Conservation (phyloP, 2,329 filamentous ascomycete genomes). For the Curvularia sp. region DNA sequence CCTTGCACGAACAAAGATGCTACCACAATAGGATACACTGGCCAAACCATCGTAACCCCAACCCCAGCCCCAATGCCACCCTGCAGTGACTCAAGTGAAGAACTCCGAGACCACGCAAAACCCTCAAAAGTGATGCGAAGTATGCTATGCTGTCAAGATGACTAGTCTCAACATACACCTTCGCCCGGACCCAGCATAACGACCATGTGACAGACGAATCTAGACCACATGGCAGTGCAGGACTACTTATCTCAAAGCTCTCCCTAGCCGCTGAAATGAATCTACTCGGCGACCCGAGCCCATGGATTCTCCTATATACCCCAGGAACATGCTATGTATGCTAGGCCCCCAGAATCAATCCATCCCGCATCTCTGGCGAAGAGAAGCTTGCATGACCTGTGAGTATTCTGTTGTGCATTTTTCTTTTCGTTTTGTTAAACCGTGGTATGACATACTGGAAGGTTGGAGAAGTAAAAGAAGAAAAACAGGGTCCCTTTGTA, state of each 20-base stretch:
- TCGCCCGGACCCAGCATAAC: too few relatives aligned
- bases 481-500: too few relatives aligned
- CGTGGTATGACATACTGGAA: conserved; percentile 20
- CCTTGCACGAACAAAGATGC: not conserved
- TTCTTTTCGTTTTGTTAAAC: not conserved
- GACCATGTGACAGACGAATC: not conserved
- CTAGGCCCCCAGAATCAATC: conserved; percentile 2
- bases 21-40: too few relatives aligned
- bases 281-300: not conserved
- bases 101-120: not conserved
- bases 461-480: too few relatives aligned
- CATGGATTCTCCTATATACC: not conserved
- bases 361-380: not conserved
- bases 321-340: not conserved
- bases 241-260: not conserved
- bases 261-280: not conserved
- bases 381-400: conserved; percentile 16
- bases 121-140: not conserved
- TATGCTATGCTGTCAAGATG: not conserved
- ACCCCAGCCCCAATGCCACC: too few relatives aligned
- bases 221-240: not conserved
- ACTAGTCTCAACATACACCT: not conserved
- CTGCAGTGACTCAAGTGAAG: not conserved
- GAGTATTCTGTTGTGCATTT: not conserved
- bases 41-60: too few relatives aligned